Conservation (phyloP, 2,329 filamentous ascomycete species). For the Furcasterigmium sp. region DNA sequence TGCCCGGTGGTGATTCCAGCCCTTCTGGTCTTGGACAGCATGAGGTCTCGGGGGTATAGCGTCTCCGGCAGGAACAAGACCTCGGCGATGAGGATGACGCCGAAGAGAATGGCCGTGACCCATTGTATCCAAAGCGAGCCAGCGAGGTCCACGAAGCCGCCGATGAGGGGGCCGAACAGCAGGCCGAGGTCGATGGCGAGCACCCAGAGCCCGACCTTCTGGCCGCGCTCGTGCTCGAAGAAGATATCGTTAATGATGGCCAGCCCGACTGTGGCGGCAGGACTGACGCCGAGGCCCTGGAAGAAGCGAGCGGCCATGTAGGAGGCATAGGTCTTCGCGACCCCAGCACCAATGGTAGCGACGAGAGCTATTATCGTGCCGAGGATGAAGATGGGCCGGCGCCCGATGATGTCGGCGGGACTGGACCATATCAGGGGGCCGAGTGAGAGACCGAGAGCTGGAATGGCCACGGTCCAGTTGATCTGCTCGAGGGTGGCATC, state of each 20-base stretch:
- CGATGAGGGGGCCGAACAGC: slow-evolving; percentile 37
- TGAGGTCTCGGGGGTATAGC: slow-evolving; percentile 46
- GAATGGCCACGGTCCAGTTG: slow-evolving; percentile 51
- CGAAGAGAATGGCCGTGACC: slow-evolving; percentile 49
- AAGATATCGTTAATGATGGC: slow-evolving; percentile 50
- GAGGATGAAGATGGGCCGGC: slow-evolving; percentile 42
- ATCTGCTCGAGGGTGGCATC: slow-evolving; percentile 37
- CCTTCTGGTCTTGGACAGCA: slow-evolving; percentile 26
- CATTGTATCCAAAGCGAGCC: slow-evolving; percentile 47
- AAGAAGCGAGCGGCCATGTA: slow-evolving; percentile 57
- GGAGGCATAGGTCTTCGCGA: slow-evolving; percentile 31
- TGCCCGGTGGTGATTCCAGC: not conserved
- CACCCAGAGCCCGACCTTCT: slow-evolving; percentile 52
- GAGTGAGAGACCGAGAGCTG: slow-evolving; percentile 41
- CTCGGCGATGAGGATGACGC: slow-evolving; percentile 38
- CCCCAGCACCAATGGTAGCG: slow-evolving; percentile 25
- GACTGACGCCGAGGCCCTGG: slow-evolving; percentile 50
- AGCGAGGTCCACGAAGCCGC: slow-evolving; percentile 44
- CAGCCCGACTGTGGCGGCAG: slow-evolving; percentile 48
- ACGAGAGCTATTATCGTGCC: slow-evolving; percentile 26
- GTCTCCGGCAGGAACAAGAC: slow-evolving; percentile 49
- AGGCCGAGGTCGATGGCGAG: slow-evolving; percentile 48
- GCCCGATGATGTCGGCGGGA: slow-evolving; percentile 43
- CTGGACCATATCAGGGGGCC: slow-evolving; percentile 47
- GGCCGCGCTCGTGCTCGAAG: slow-evolving; percentile 50